A percentile compares a stretch with the other conserved stretches of the same genome.
Conservation (phyloP, 495 filamentous ascomycete species). For the Lentithecium fluviatile region DNA sequence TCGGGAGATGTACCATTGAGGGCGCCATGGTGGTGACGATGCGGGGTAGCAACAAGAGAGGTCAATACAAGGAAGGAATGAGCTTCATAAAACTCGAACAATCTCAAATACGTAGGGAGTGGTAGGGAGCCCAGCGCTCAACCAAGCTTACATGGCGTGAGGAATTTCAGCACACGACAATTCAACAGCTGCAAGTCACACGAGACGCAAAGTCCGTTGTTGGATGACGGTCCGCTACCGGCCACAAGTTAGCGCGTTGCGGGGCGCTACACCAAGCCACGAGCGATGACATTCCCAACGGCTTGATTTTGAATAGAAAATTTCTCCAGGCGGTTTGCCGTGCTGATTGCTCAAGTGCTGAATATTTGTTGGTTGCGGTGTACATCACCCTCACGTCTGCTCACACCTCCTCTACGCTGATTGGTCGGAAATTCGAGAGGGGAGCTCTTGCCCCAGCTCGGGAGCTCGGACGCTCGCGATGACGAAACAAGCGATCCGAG, state of each 20-base stretch:
- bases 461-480: conserved; percentile 1
- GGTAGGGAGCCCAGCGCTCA: neutral
- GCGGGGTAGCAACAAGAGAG: conserved; percentile 2
- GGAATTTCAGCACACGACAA: neutral
- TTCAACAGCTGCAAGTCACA: neutral
- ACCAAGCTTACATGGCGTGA: neutral
- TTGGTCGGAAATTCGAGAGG: neutral
- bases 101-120: neutral
- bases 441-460: neutral
- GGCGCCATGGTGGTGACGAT: conserved; percentile 41
- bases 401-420: too few species aligned
- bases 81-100: neutral
- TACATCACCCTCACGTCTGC: too few species aligned
- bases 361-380: too few species aligned
- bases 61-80: neutral
- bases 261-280: too few species aligned
- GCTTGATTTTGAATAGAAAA: too few species aligned
- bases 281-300: too few species aligned
- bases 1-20: conserved; percentile 65
- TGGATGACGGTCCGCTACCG: neutral
- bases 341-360: too few species aligned
- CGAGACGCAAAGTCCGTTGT: neutral
- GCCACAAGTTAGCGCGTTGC: too few species aligned
- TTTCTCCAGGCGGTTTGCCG: too few species aligned
- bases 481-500: conserved; percentile 8